Base-by-base conservation (phyloP, 495 filamentous ascomycete genomes). In the Sabuloglossum arenarium region DNA sequence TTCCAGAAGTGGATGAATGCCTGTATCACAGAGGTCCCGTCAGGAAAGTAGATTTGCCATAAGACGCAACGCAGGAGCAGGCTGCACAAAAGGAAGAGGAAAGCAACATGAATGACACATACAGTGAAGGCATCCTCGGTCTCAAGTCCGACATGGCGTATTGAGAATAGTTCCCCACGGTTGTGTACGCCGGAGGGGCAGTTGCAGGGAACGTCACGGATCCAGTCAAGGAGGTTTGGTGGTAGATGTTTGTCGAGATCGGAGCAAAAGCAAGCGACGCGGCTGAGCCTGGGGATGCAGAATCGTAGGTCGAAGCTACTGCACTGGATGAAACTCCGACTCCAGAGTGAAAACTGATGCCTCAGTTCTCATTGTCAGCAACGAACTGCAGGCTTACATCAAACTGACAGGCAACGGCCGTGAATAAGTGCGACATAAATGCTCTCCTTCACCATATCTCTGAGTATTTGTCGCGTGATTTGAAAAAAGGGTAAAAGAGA, bases 111-210 rank as follows among this genome's bases (percentile, higher is more conserved):
- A 47, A 39, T 28, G 8, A 37, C 24, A 39, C 54, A 49, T 56
- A 56, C 54, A 56, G n/a, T 27, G 54, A 56, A 28, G 54, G 42
- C 30, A 56, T 56, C 21, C 54, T 34, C 54, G 54, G 43, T 43
- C 43, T 43, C 27, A 56, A 34, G 39, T 56, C 54, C 16, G 54
- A 56, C 54, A 56, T 56, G 54, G 34, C 43, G 54, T 56, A 56
- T 6, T 49, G 54, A 31, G 54, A 56, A 28, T 56, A 56, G 42
- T 25, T 49, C 42, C 31, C 34, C 28, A 43, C 42, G 37, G 32
- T 56, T 30, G 54, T 27, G 39, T 56, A 56, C 28, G 42, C 34
- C 43, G 54, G 39, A 21, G 54, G 37, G 27, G 43, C 32, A 31
- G 54, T 54, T 43, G 53, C 34, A 31, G 54, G 39, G 54, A 30